phyloP scores from a whole-genome alignment of 768 basidiomycete species.

The Galerina marginata region DNA sequence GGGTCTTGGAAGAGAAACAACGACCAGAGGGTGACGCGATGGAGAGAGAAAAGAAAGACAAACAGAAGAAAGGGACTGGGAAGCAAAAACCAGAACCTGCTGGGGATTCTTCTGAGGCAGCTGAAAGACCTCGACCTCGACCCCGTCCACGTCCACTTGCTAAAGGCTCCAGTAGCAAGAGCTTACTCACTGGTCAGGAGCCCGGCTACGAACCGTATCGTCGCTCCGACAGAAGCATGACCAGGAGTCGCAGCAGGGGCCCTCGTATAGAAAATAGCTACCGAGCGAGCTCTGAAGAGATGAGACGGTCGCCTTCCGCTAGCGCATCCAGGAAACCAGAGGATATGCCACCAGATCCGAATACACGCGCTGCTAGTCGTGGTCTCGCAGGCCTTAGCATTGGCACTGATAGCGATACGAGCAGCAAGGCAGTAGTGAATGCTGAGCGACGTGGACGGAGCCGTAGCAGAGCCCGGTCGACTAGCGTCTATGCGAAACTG shows the following conservation, averaged over 20 bases:
- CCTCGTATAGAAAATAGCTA: slow-evolving; percentile 1
- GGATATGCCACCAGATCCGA: not conserved
- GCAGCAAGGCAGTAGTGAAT: not conserved
- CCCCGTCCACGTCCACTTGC: slow-evolving; percentile 27
- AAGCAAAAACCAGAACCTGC: slow-evolving; percentile 2
- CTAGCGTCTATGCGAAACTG: not conserved
- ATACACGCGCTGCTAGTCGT: slow-evolving; percentile 2
- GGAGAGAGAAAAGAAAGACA: slow-evolving; percentile 9
- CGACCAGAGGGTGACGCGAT: not conserved
- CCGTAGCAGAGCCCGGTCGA: not conserved
- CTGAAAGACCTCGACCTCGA: slow-evolving; percentile 22
- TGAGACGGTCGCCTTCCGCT: slow-evolving; percentile 23
- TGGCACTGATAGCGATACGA: slow-evolving; percentile 7
- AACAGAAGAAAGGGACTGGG: slow-evolving; percentile 14
- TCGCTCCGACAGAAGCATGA: slow-evolving; percentile 7
- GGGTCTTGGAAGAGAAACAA: slow-evolving; percentile 12
- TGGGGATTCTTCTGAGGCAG: not conserved
- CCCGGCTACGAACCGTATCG: slow-evolving; percentile 1
- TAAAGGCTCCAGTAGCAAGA: slow-evolving; percentile 26
- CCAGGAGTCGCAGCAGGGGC: slow-evolving; percentile 15
- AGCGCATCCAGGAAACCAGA: slow-evolving; percentile 20
- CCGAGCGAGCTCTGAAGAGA: slow-evolving; percentile 14
- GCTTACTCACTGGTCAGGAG: slow-evolving; percentile 13
- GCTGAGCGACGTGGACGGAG: not conserved
- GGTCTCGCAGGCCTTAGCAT: slow-evolving; percentile 7